These are phyloP conservation scores for Coniella lustricola DNA, from an alignment of 2,329 filamentous ascomycete species.

Conservation along the genomic window DNA sequence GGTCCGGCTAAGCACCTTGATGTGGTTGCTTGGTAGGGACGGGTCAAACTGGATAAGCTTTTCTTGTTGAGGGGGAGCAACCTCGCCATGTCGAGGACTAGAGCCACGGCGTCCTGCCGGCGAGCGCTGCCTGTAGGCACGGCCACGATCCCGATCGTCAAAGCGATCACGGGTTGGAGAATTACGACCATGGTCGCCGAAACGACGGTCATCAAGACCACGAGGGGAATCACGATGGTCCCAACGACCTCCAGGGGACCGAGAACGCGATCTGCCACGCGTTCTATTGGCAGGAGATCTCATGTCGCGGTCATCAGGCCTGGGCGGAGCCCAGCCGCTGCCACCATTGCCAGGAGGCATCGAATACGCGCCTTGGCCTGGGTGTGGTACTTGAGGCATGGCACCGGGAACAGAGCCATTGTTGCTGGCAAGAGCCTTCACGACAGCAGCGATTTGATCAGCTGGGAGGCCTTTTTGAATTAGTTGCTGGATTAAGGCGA, in stretches of 20 bases:
- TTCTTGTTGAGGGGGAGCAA: slow-evolving; percentile 33
- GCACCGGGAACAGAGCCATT: slow-evolving; percentile 27
- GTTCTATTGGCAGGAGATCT: slow-evolving; percentile 54
- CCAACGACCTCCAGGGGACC: slow-evolving; percentile 71
- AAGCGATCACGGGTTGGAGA: slow-evolving; percentile 52
- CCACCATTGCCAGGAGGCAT: slow-evolving; percentile 21
- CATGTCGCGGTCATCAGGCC: slow-evolving; percentile 47
- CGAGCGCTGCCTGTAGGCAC: slow-evolving; percentile 78
- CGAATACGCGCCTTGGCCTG: slow-evolving; percentile 35
- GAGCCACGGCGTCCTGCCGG: slow-evolving; percentile 62
- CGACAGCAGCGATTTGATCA: slow-evolving; percentile 63
- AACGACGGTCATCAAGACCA: slow-evolving; percentile 59
- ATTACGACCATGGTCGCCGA: slow-evolving; percentile 66
- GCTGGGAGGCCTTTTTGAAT: slow-evolving; percentile 68
- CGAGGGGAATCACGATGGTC: slow-evolving; percentile 60
- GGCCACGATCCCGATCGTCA: slow-evolving; percentile 47
- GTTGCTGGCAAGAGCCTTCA: slow-evolving; percentile 44
- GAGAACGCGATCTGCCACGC: slow-evolving; percentile 64
- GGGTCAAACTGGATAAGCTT: slow-evolving; percentile 81
- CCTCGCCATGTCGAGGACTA: slow-evolving; percentile 38
- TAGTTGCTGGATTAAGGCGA: slow-evolving; percentile 68
- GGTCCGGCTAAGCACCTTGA: slow-evolving; percentile 91
- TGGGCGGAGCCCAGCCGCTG: slow-evolving; percentile 29
- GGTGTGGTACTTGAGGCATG: slow-evolving; percentile 30
- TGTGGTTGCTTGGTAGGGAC: slow-evolving; percentile 64